Base-by-base conservation (phyloP, 192 early-diverging fungal species). In the Coemansia nantahalensis region DNA sequence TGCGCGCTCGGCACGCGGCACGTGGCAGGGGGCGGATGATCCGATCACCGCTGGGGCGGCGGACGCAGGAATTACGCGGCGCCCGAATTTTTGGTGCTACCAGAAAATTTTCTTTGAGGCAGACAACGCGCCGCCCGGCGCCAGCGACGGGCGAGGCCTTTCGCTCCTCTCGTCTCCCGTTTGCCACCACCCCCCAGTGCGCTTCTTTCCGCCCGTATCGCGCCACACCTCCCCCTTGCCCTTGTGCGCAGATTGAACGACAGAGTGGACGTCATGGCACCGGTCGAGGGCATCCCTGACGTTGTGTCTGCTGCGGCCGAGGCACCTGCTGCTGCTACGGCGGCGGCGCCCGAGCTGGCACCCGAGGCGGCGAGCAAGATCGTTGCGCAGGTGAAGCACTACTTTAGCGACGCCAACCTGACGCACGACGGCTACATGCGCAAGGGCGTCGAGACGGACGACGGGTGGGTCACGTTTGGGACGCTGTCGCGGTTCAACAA, bases 361-460 rank as follows among this genome's bases (percentile, higher is more conserved):
- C 39, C 51, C 16, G 59, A 68, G 22, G 51, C 41, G 0, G 56
- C 71, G 16, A 48, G 48, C 13, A 57, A 58, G 54, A 39, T 75
- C 0, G 65, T 75, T 9, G 17, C 42, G 9, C 73, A 77, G 38
- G 56, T 77, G 37, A 77, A 77, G 73, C 62, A 77, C 62, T 77
- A 77, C 51, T 65, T 77, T 50, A 61, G 62, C 62, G 62, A 77
- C 17, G 73, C 62, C 15, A 77, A 65, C 62, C 46, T 77, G 50
- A 77, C 59, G 57, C 73, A 69, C 57, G 73, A 77, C 51, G 38
- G 39, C 28, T 77, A 49, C 37, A 69, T 77, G 67, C 58, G 66
- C 50, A 60, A 70, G 48, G 46, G 40, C 14, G 45, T 70, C 3
- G 36, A 33, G 15, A 46, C 44, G 40, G 48, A 70, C 38, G 67